Evolutionary conservation across 495 filamentous ascomycete species (phyloP), one percentile per base, ranked within the genome.

Genomic region (Paragyromitra xinjiangensis): DNA sequence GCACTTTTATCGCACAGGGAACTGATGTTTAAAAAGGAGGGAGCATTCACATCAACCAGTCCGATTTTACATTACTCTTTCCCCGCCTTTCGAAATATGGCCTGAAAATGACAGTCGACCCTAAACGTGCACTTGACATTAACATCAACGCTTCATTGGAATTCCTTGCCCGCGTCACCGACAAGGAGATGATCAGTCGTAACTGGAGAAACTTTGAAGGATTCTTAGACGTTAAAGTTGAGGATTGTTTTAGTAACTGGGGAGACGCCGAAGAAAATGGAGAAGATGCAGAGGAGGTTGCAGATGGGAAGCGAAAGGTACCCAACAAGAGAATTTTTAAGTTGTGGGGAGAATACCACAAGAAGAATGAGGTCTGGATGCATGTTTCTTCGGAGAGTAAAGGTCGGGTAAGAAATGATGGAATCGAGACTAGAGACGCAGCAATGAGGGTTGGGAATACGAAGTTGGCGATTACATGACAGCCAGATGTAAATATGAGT

Each of bases 41-140:
- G 48, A 87, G 86, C 6, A 85, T 89, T 6, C 88, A 90, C 73
- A 81, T 91, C 39, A 86, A 85, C 16, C 87, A 89, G 73, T 88
- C 86, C 19, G 88, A 90, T 80, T 90, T 90, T 71, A 85, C 86
- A n/a, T 76, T 90, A 14, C 83, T 91, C 63, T 91, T 90, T 80
- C 88, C 86, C 44, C 83, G 85, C 61, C 83, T 87, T 78, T 85
- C 87, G 79, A 86, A 86, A 39, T 65, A 88, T 34, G 82, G 88
- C 16, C 84, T 90, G 67, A 90, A 90, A 81, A 86, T 86, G 68
- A 87, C 88, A 8, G 85, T 89, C 29, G 85, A 90, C 66, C 87
- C 88, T 9, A 81, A 84, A 69, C 85, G 88, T 58, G 88, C 88
- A 6, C 84, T 90, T 39, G 86, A 88, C 79, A 83, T 90, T 14